Conservation (phyloP, 2,329 filamentous ascomycete species). For the Fusarium secorum region DNA sequence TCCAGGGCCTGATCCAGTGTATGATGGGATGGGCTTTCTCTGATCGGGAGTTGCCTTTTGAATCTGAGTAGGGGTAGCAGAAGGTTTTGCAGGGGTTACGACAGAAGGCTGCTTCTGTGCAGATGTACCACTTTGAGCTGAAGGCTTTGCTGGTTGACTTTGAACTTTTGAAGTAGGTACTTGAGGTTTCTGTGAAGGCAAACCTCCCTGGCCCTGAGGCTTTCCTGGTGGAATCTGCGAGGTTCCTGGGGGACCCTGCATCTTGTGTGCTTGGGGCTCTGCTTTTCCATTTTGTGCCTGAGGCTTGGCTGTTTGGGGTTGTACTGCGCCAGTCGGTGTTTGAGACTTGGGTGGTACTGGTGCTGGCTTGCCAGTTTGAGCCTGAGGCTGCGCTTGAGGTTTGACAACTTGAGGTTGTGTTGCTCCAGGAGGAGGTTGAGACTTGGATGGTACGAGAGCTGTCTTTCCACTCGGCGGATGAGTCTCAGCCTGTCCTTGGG, state of each 20-base stretch:
- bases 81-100: not conserved
- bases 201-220: not conserved
- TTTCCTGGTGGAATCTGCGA: not conserved
- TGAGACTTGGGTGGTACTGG: not conserved
- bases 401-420: not conserved
- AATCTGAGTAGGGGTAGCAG: not conserved
- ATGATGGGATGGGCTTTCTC: not conserved
- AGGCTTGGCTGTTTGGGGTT: not conserved
- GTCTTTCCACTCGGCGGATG: not conserved
- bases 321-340: not conserved
- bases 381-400: not conserved
- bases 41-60: not conserved
- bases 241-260: not conserved
- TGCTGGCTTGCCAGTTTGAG: not conserved
- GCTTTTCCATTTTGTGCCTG: not conserved
- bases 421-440: not conserved
- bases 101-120: not conserved
- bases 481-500: not conserved
- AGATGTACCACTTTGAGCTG: not conserved
- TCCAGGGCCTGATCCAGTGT: accelerated
- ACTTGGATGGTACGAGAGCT: not conserved
- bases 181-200: not conserved
- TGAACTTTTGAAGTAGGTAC: too few relatives aligned
- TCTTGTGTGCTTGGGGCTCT: not conserved
- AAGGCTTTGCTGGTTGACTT: not conserved